Conservation (phyloP, 805 yeast species). For the Schizosaccharomyces cryophilus region DNA sequence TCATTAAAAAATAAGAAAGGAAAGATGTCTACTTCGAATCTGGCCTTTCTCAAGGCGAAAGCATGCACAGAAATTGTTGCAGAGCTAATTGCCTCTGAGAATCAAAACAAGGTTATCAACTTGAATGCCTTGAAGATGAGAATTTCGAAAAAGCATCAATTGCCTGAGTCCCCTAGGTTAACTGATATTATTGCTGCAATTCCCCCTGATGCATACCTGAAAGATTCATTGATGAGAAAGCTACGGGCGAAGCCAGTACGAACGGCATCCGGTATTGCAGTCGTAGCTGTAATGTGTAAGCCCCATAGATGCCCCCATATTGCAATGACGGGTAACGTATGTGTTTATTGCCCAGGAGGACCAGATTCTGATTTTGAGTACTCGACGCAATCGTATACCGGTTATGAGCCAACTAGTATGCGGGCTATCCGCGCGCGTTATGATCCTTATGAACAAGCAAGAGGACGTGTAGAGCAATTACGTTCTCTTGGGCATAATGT, state of each 20-base stretch:
- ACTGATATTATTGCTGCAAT: constrained; percentile 87
- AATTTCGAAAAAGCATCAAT: constrained; percentile 69
- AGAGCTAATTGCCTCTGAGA: constrained; percentile 57
- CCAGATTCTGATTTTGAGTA: constrained; percentile 96
- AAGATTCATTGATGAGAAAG: constrained; percentile 73
- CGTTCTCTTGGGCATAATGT: constrained; percentile 88
- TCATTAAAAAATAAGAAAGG: background rate
- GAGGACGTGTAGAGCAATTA: constrained; percentile 90
- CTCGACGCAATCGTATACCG: constrained; percentile 93
- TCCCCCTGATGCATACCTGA: constrained; percentile 60
- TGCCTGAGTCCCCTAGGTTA: constrained; percentile 75
- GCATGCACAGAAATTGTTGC: constrained; percentile 66
- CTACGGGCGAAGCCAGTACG: constrained; percentile 95
- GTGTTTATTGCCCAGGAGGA: constrained; percentile 97
- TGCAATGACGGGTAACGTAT: constrained; percentile 93
- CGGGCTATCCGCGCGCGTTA: constrained; percentile 96
- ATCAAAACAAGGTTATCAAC: constrained; percentile 33
- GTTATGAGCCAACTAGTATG: constrained; percentile 97
- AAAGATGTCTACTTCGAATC: background rate
- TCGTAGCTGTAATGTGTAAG: constrained; percentile 97
- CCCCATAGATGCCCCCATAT: constrained; percentile 98
- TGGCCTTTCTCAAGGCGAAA: background rate
- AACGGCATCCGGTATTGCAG: constrained; percentile 70
- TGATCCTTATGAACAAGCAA: constrained; percentile 94
- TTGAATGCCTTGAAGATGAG: constrained; percentile 71